These are phyloP conservation scores for Colletotrichum tamarilloi DNA, from an alignment of 2,329 filamentous ascomycete species.

Conservation along the genomic window DNA sequence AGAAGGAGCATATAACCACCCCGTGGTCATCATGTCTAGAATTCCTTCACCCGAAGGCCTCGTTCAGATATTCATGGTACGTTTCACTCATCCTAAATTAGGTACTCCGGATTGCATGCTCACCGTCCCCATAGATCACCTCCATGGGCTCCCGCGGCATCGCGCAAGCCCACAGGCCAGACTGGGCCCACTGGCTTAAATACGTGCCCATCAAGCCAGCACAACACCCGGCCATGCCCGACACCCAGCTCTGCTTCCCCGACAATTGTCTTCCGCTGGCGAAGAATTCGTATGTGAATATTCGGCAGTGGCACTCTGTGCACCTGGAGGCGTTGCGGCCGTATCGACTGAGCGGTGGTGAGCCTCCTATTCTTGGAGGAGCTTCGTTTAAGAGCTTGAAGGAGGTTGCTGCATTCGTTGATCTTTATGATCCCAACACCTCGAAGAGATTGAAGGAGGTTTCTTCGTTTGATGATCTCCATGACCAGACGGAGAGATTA, in stretches of 20 bases:
- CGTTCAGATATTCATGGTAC: not conserved
- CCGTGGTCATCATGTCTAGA: not conserved
- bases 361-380: not conserved
- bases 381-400: not conserved
- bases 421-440: not conserved
- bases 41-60: not conserved
- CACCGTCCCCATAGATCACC: not conserved
- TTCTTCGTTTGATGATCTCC: fast-evolving
- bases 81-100: too few relatives aligned
- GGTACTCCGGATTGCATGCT: too few relatives aligned
- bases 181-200: not conserved
- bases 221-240: not conserved
- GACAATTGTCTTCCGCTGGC: not conserved
- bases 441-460: not conserved
- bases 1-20: not conserved
- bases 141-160: not conserved
- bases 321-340: not conserved
- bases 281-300: not conserved
- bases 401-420: not conserved
- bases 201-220: not conserved
- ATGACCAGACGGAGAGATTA: too few relatives aligned
- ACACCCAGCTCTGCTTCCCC: not conserved
- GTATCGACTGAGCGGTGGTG: not conserved
- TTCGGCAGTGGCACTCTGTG: not conserved
- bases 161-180: not conserved